Evolutionary conservation across 768 basidiomycete genomes (phyloP), one percentile per base, ranked within the genome.

Genomic region (Leucocoprinus sp.): DNA sequence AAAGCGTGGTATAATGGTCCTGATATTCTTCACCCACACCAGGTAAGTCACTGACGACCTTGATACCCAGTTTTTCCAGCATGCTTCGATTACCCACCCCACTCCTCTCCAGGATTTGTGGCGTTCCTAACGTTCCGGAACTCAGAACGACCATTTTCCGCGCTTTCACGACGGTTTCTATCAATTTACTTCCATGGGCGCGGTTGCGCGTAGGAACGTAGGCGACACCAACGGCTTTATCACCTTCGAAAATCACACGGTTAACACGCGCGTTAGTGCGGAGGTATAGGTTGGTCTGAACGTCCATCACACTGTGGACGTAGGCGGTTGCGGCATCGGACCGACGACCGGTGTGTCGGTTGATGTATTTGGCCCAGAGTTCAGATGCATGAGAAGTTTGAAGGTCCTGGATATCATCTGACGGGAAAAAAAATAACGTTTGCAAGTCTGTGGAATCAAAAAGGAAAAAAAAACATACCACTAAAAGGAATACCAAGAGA

Each of bases 291-390:
- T 84, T 85, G 55, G 54, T 65, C 61, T 85, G 82, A 31, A 73
- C 61, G 53, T 82, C 80, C 77, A 76, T 80, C 29, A 82, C 80
- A 45, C 78, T 76, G 70, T 82, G 80, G 34, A 83, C 76, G 56
- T 82, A 82, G 15, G 78, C 79, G 76, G 49, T 18, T n/a, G 24
- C 80, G 38, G 82, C 81, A 52, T 84, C 82, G 50, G 78, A 81
- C 41, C 81, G 78, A 50, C 82, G 67, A 48, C 82, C 82, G 27
- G 80, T 84, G 56, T 82, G 75, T 53, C 79, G 71, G 61, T 82
- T 82, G 69, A 84, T 81, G 56, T 83, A 84, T 58, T 84, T 84
- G 40, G 81, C 81, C 82, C 81, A 83, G 45, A 82, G 79, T 59
- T 83, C 82, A 44, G 81, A 72, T 18, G 67, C 80, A 52, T 83